A percentile compares a stretch with the other conserved stretches of the same genome.
These are phyloP conservation scores for Alternaria sp. DNA, from an alignment of 2,329 filamentous ascomycete species.

Conservation along the genomic window DNA sequence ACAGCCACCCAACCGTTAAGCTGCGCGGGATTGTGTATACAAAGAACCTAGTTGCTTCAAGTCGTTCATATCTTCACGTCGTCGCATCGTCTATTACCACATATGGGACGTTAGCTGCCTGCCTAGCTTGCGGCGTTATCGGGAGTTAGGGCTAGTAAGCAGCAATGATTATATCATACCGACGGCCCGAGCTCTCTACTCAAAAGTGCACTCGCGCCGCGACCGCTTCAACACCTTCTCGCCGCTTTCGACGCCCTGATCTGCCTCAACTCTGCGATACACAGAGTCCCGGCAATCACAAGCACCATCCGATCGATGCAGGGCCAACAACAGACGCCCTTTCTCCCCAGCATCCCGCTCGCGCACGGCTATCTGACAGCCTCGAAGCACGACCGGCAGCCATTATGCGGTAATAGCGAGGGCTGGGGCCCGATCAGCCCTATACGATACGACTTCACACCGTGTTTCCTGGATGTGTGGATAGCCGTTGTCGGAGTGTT, in stretches of 20 bases:
- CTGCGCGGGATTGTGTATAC: background rate
- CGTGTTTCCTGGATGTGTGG: conserved; percentile 95
- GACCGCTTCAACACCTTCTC: conserved; percentile 9
- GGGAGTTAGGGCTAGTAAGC: conserved; percentile 14
- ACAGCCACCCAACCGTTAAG: background rate
- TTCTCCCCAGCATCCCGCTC: conserved; percentile 39
- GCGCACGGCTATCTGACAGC: conserved; percentile 64
- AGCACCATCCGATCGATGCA: conserved; percentile 46
- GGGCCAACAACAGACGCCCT: conserved; percentile 48
- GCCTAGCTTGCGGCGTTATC: conserved; percentile 11
- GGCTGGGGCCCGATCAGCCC: conserved; percentile 95
- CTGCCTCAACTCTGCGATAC: conserved; percentile 28
- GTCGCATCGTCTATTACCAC: conserved; percentile 1
- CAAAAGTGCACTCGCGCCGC: conserved; percentile 19
- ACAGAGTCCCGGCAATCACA: conserved; percentile 34
- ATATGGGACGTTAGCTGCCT: background rate
- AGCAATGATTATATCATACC: conserved; percentile 21
- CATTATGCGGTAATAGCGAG: conserved; percentile 86
- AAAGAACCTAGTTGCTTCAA: background rate
- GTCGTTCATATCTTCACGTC: background rate
- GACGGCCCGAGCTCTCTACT: conserved; percentile 17
- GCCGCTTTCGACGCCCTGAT: conserved; percentile 21
- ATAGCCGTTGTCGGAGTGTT: conserved; percentile 79
- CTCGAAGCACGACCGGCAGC: conserved; percentile 61
- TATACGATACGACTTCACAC: conserved; percentile 90